Evolutionary conservation across 2,329 filamentous ascomycete genomes (phyloP), one percentile per base, ranked within the genome.

Genomic region (Colletotrichum paranaense): DNA sequence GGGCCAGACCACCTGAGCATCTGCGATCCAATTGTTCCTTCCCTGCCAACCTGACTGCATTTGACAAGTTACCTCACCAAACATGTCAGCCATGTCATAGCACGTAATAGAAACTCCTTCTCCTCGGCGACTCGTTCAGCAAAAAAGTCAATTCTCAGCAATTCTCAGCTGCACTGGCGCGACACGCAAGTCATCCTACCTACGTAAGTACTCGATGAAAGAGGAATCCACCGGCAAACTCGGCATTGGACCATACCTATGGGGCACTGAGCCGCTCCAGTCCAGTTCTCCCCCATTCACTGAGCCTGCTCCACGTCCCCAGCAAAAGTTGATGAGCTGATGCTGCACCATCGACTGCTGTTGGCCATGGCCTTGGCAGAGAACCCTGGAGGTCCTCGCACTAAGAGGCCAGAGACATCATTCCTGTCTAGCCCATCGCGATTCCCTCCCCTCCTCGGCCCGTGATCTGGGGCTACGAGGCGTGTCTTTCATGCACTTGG

Each of bases 311-410:
- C 71, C 67, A 58, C 35, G 53, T 49, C 7, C 42, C 42, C 42
- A 49, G 42, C 42, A 49, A 49, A 49, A 22, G 42, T 22, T 49
- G 19, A 49, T 4, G 42, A 22, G 42, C 42, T 49, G 42, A 49
- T 49, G 42, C 42, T 22, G 42, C 30, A 24, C 46, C 65, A 30
- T 60, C 14, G 68, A 58, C 52, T 53, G 32, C 35, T 53, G 16
- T 28, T 26, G 60, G 49, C 42, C 32, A 46, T 60, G 56, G 55
- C 70, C 70, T 73, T 73, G 70, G 60, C 67, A 73, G 67, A 52
- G 56, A 69, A 49, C 71, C 64, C 16, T 30, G 56, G 28, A 38
- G 35, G 19, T 22, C 5, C 24, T 57, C 57, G 38, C 68, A 24
- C 68, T 67, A 56, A 24, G 35, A 49, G 46, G 11, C 14, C 24